Conservation (phyloP, 2,329 filamentous ascomycete genomes). For the Tothia fuscella region DNA sequence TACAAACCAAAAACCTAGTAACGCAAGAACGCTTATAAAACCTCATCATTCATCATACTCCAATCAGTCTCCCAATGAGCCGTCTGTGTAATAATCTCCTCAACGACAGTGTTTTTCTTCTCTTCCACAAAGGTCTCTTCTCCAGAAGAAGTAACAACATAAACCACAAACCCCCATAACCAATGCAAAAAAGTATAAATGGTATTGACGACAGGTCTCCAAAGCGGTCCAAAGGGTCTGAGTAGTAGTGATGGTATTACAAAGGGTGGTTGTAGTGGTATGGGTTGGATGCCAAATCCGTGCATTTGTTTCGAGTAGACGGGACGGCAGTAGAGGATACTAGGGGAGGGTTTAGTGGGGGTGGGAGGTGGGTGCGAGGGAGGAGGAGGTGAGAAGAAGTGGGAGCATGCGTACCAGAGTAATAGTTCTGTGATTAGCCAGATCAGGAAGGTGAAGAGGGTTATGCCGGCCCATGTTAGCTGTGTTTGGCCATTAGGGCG, state of each 20-base stretch:
- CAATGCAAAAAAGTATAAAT: constrained; percentile 2
- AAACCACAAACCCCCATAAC: not conserved
- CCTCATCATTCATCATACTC: constrained; percentile 8
- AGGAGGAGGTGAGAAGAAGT: not conserved
- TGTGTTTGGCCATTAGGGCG: constrained; percentile 16
- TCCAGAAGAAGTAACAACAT: not conserved
- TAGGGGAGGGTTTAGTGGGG: constrained; percentile 5
- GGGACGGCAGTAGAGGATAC: constrained; percentile 31
- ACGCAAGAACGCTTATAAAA: no score
- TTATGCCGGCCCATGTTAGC: constrained; percentile 29
- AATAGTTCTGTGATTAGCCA: constrained; percentile 39
- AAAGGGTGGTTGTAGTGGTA: constrained; percentile 43
- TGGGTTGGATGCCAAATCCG: constrained; percentile 37
- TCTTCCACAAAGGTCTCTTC: not conserved
- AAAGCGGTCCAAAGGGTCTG: constrained; percentile 25
- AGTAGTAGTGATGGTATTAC: constrained; percentile 44
- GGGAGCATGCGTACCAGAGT: constrained; percentile 27
- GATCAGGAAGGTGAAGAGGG: constrained; percentile 27
- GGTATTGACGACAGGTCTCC: constrained; percentile 20
- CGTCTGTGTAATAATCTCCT: not conserved
- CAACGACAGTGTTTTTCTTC: constrained; percentile 1
- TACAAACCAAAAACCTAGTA: no score
- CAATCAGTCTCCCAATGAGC: not conserved
- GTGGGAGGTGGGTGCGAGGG: no score
- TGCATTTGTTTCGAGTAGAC: constrained; percentile 35